These are phyloP conservation scores for Lachnellula willkommii DNA, from an alignment of 2,329 filamentous ascomycete genomes.

Conservation along the genomic window DNA sequence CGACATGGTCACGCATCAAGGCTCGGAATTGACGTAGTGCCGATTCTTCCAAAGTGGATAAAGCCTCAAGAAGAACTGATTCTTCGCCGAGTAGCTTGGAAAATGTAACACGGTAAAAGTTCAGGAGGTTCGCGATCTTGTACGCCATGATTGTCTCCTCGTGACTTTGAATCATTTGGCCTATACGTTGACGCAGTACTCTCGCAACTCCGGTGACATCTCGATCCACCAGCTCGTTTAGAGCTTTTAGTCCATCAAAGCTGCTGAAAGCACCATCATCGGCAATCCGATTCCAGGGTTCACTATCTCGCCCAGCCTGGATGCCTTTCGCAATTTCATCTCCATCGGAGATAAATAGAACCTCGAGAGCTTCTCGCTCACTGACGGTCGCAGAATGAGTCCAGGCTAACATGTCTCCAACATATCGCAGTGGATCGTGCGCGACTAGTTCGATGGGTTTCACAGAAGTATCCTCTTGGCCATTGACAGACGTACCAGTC, in stretches of 20 bases:
- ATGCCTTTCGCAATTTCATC: slow-evolving; percentile 82
- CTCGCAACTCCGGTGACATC: slow-evolving; percentile 76
- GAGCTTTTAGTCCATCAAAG: slow-evolving; percentile 76
- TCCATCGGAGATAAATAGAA: slow-evolving; percentile 84
- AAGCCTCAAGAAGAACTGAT: slow-evolving; percentile 64
- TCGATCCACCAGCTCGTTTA: slow-evolving; percentile 81
- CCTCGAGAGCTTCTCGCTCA: slow-evolving; percentile 85
- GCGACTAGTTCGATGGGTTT: slow-evolving; percentile 94
- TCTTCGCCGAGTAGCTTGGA: slow-evolving; percentile 66
- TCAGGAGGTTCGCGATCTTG: slow-evolving; percentile 81
- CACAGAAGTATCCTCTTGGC: slow-evolving; percentile 53
- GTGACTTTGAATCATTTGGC: slow-evolving; percentile 87
- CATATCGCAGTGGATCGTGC: slow-evolving; percentile 85
- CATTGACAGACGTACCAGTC: slow-evolving; percentile 61
- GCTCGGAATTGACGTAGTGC: slow-evolving; percentile 78
- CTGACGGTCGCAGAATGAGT: slow-evolving; percentile 90
- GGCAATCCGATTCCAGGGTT: slow-evolving; percentile 69
- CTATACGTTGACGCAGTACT: slow-evolving; percentile 81
- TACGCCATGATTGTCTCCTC: slow-evolving; percentile 86
- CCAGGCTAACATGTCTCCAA: slow-evolving; percentile 98
- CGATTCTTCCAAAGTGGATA: slow-evolving; percentile 65
- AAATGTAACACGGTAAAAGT: slow-evolving; percentile 86
- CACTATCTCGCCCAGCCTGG: slow-evolving; percentile 71
- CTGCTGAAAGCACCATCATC: slow-evolving; percentile 51
- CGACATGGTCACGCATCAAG: slow-evolving; percentile 74